Evolutionary conservation across 1,139 yeast species (phyloP).

Genomic region (Pichia sp.): DNA sequence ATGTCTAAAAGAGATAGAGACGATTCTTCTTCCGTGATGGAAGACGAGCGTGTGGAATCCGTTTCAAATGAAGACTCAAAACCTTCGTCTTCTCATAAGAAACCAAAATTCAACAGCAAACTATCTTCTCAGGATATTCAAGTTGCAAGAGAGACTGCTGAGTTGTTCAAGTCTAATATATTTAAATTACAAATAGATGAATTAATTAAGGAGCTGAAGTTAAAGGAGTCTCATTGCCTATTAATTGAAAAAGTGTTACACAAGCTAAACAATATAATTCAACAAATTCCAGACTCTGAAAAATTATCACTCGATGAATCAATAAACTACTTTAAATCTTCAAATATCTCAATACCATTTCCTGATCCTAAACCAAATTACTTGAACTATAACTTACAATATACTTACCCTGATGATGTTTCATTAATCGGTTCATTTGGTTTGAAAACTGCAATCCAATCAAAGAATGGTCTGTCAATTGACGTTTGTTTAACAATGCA

Average conservation of each 20-base stretch:
- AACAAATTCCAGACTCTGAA: conserved; percentile 50
- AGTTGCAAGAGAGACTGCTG: conserved; percentile 88
- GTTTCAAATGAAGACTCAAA: background rate
- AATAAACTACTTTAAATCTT: conserved; percentile 40
- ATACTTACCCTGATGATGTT: conserved; percentile 64
- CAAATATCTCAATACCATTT: conserved; percentile 63
- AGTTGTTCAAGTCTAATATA: conserved; percentile 85
- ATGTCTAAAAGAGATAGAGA: background rate
- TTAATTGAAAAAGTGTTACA: conserved; percentile 73
- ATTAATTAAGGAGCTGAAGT: conserved; percentile 65
- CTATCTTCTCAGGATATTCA: conserved; percentile 78
- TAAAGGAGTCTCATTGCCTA: conserved; percentile 62
- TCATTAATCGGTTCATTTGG: conserved; percentile 88
- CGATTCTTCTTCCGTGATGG: background rate
- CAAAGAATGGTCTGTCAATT: conserved; percentile 53
- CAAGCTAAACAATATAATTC: conserved; percentile 63
- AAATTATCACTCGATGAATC: conserved; percentile 50
- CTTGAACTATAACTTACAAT: conserved; percentile 64
- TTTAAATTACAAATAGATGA: conserved; percentile 94
- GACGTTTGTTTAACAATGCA: conserved; percentile 88
- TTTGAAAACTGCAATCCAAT: conserved; percentile 68
- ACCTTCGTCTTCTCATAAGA: conserved; percentile 14
- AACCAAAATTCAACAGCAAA: conserved; percentile 10
- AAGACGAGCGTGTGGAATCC: too few relatives aligned
- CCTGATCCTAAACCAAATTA: conserved; percentile 76